These are phyloP conservation scores for Grifola frondosa DNA, from an alignment of 1,284 basidiomycete species.

Conservation along the genomic window DNA sequence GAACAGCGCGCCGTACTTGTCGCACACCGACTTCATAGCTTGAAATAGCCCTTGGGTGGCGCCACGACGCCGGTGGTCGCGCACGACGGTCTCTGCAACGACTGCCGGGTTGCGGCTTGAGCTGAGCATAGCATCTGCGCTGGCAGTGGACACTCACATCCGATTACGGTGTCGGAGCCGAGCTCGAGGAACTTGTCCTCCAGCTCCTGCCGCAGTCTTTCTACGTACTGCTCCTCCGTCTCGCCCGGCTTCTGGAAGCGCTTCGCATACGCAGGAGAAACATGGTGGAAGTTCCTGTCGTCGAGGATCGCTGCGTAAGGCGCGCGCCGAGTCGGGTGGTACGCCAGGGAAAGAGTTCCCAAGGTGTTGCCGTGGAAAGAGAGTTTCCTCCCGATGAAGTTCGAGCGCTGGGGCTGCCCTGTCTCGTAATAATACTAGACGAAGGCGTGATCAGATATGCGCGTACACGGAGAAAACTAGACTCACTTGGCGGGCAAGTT, in stretches of 20 bases:
- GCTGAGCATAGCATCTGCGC: not conserved
- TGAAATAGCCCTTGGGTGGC: slow-evolving; percentile 82
- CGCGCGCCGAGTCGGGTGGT: slow-evolving; percentile 63
- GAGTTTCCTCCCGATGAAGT: slow-evolving; percentile 78
- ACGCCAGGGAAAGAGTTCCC: slow-evolving; percentile 63
- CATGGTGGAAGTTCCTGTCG: slow-evolving; percentile 68
- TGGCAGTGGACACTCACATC: slow-evolving; percentile 48
- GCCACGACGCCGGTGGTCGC: too few species aligned
- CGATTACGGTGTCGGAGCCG: slow-evolving; percentile 78
- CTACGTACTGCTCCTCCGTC: slow-evolving; percentile 75
- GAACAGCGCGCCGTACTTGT: slow-evolving; percentile 83
- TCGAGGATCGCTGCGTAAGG: slow-evolving; percentile 69
- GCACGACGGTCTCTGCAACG: slow-evolving; percentile 79
- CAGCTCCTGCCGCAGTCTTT: slow-evolving; percentile 72
- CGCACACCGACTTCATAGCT: slow-evolving; percentile 85
- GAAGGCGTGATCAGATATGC: slow-evolving; percentile 3
- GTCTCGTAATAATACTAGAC: slow-evolving; percentile 67
- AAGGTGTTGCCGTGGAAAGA: slow-evolving; percentile 87
- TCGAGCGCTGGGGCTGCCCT: slow-evolving; percentile 63
- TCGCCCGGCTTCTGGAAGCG: slow-evolving; percentile 71
- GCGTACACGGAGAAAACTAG: not conserved
- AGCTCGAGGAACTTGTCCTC: slow-evolving; percentile 82
- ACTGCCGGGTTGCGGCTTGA: slow-evolving; percentile 44
- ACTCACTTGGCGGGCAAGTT: slow-evolving; percentile 71
- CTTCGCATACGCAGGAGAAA: slow-evolving; percentile 83